phyloP scores from a whole-genome alignment of 371 early-diverging fungal species.

The Syncephalis plumigaleata region DNA sequence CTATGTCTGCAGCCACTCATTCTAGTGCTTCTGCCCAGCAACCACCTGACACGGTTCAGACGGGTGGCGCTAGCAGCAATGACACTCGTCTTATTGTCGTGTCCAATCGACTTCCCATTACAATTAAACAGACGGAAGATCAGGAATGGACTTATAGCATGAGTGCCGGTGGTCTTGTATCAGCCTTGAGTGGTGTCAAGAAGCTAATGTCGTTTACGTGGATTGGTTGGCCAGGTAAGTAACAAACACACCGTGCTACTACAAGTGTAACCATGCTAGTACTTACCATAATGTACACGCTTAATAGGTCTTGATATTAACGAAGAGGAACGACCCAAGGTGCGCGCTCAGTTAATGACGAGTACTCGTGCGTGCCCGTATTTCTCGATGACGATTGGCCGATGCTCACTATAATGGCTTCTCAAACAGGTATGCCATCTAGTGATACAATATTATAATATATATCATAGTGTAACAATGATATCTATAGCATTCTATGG shows the following conservation, averaged over 20 bases:
- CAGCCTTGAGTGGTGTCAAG: conserved; percentile 88
- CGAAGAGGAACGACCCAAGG: conserved; percentile 54
- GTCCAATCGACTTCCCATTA: conserved; percentile 98
- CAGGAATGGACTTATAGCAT: conserved; percentile 55
- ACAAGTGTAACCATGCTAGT: background rate
- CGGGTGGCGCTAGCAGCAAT: too few species aligned
- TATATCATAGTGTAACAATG: conserved; percentile 1
- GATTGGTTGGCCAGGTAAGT: conserved; percentile 96
- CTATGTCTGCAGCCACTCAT: too few species aligned
- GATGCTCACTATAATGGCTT: conserved; percentile 98
- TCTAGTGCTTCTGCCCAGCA: too few species aligned
- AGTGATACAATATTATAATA: background rate
- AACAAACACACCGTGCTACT: background rate
- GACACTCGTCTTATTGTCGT: conserved; percentile 49
- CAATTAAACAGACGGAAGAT: conserved; percentile 57
- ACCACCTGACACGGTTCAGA: too few species aligned
- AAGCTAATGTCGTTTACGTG: conserved; percentile 93
- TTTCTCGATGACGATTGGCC: conserved; percentile 91
- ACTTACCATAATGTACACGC: background rate
- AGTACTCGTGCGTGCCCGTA: conserved; percentile 89
- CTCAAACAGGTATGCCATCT: conserved; percentile 64
- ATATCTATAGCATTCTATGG: conserved; percentile 69
- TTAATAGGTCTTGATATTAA: conserved; percentile 60
- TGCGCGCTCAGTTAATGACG: conserved; percentile 50
- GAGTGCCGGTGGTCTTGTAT: conserved; percentile 95